phyloP scores from a whole-genome alignment of 805 yeast genomes.

The Lipomyces chichibuensis region DNA sequence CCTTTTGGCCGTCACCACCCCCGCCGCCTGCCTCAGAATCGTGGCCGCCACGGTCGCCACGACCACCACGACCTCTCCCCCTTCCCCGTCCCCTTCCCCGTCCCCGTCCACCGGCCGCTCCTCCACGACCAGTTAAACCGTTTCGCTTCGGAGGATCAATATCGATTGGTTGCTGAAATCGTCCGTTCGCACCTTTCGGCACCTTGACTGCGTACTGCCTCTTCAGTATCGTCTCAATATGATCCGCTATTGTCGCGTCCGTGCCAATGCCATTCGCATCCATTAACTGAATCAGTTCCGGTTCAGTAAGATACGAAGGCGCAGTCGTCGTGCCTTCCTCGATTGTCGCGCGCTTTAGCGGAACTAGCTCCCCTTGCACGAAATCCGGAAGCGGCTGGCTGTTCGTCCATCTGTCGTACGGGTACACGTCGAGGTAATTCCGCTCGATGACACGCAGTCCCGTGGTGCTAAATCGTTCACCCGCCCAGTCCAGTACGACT shows the following conservation, averaged over 20 bases:
- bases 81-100: conserved; percentile 24
- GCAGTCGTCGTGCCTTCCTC: conserved; percentile 77
- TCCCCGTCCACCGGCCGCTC: conserved; percentile 20
- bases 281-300: conserved; percentile 90
- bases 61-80: conserved; percentile 21
- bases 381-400: conserved; percentile 69
- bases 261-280: conserved; percentile 98
- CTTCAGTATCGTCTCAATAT: conserved; percentile 74
- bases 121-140: conserved; percentile 34
- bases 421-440: conserved; percentile 80
- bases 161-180: conserved; percentile 25
- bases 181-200: conserved; percentile 25
- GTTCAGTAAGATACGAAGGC: conserved; percentile 83
- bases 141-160: conserved; percentile 31
- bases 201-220: conserved; percentile 65
- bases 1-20: conserved; percentile 39
- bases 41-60: conserved; percentile 8
- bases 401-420: conserved; percentile 74
- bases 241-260: conserved; percentile 98
- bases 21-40: conserved; percentile 11
- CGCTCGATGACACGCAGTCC: conserved; percentile 74
- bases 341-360: conserved; percentile 60
- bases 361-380: conserved; percentile 57
- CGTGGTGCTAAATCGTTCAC: conserved; percentile 69
- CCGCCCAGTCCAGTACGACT: conserved; percentile 72